These are phyloP conservation scores for Keqinozyma sinolaborantium DNA, from an alignment of 1,139 yeast genomes.

Conservation along the genomic window DNA sequence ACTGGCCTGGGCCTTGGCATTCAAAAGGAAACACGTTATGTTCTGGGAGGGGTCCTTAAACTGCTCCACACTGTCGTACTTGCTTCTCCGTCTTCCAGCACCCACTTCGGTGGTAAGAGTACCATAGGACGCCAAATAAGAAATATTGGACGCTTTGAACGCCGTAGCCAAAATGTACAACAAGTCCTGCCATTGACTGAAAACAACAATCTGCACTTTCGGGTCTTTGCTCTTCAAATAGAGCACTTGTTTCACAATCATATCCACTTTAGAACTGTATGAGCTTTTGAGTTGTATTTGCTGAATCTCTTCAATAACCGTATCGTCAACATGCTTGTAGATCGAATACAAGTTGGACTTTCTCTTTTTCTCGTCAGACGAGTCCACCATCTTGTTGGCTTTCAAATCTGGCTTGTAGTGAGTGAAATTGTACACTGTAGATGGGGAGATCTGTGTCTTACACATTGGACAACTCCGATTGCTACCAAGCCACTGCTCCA, in stretches of 20 bases:
- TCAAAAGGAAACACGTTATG: slow-evolving; percentile 79
- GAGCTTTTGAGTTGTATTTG: slow-evolving; percentile 39
- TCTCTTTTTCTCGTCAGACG: slow-evolving; percentile 10
- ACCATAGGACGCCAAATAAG: slow-evolving; percentile 43
- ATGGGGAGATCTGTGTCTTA: slow-evolving; percentile 41
- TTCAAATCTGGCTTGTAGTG: slow-evolving; percentile 45
- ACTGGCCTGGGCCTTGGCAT: slow-evolving; percentile 84
- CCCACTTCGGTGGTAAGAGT: slow-evolving; percentile 32
- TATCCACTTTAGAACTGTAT: slow-evolving; percentile 84
- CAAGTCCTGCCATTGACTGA: slow-evolving; percentile 85
- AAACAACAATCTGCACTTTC: slow-evolving; percentile 72
- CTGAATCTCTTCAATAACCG: slow-evolving; percentile 42
- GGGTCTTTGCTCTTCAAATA: slow-evolving; percentile 60
- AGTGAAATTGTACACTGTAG: slow-evolving; percentile 59
- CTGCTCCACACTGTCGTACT: slow-evolving; percentile 47
- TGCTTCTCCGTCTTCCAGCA: slow-evolving; percentile 24
- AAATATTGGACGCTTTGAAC: slow-evolving; percentile 53
- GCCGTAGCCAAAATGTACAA: slow-evolving; percentile 68
- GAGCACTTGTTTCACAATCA: slow-evolving; percentile 68
- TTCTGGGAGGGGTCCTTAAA: slow-evolving; percentile 58
- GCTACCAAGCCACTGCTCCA: slow-evolving; percentile 63
- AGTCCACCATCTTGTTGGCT: slow-evolving; percentile 38
- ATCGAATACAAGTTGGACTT: slow-evolving; percentile 35
- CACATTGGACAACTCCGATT: slow-evolving; percentile 76
- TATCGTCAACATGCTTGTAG: slow-evolving; percentile 45